These are phyloP conservation scores for Aegilops longissima DNA, from an alignment of 176 grass and related monocot genomes.

Conservation along the genomic window DNA sequence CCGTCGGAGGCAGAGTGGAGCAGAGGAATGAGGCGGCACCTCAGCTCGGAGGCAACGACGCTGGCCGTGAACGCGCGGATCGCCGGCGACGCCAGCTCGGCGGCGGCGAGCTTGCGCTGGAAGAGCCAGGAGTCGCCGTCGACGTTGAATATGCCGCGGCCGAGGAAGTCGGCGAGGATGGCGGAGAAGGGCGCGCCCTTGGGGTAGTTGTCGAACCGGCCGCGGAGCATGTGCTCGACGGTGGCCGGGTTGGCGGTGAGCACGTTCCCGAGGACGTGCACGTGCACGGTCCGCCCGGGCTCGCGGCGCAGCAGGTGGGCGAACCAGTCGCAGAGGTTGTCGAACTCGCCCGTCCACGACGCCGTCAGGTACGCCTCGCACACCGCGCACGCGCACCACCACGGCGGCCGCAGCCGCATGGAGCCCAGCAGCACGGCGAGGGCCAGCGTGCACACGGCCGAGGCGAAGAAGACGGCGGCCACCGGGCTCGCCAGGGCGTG, in stretches of 20 bases:
- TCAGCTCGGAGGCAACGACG: slow-evolving; percentile 60
- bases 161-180: slow-evolving; percentile 84
- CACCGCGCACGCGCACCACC: slow-evolving; percentile 77
- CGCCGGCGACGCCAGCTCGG: slow-evolving; percentile 43
- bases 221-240: slow-evolving; percentile 70
- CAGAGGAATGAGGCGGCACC: slow-evolving; percentile 63
- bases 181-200: slow-evolving; percentile 69
- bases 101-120: slow-evolving; percentile 71
- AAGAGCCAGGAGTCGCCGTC: slow-evolving; percentile 72
- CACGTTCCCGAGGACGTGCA: slow-evolving; percentile 74
- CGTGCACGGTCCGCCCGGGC: slow-evolving; percentile 72
- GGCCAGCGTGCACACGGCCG: slow-evolving; percentile 32
- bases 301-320: slow-evolving; percentile 69
- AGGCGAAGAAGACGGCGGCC: slow-evolving; percentile 42
- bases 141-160: slow-evolving; percentile 82
- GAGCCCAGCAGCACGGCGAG: slow-evolving; percentile 42
- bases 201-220: slow-evolving; percentile 76
- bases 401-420: slow-evolving; percentile 40
- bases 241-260: slow-evolving; percentile 66
- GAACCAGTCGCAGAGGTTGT: slow-evolving; percentile 90
- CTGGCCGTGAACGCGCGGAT: slow-evolving; percentile 44
- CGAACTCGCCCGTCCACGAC: slow-evolving; percentile 72
- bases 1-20: slow-evolving; percentile 36
- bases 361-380: slow-evolving; percentile 69
- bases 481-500: slow-evolving; percentile 46